Conservation (phyloP, 2,329 filamentous ascomycete genomes). For the Parastagonospora avenae region DNA sequence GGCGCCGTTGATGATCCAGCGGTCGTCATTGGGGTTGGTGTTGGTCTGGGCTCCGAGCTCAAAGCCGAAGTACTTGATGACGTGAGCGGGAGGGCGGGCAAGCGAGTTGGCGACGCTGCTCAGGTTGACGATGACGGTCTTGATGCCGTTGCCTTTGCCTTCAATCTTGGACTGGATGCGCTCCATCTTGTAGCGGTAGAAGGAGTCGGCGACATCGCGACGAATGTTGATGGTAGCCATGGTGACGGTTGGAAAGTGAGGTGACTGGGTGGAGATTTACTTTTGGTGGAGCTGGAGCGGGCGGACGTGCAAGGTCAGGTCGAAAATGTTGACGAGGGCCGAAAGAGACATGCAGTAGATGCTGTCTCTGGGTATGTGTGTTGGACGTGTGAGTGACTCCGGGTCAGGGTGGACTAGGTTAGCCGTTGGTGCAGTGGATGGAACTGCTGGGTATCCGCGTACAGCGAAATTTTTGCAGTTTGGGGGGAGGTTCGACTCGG, state of each 20-base stretch:
- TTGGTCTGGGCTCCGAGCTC: conserved; percentile 99
- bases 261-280: conserved; percentile 39
- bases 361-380: conserved; percentile 32
- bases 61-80: conserved; percentile 99
- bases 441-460: conserved; percentile 90
- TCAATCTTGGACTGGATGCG: conserved; percentile 98
- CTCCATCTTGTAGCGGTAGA: conserved; percentile 99
- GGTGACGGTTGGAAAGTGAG: conserved; percentile 58
- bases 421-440: conserved; percentile 91
- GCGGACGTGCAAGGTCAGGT: conserved; percentile 36
- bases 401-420: conserved; percentile 56
- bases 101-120: conserved; percentile 91
- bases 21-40: conserved; percentile 94
- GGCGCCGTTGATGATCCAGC: conserved; percentile 99
- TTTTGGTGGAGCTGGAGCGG: conserved; percentile 38
- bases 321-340: conserved; percentile 58
- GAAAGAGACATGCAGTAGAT: conserved; percentile 66
- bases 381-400: conserved; percentile 49
- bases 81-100: conserved; percentile 87
- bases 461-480: conserved; percentile 97
- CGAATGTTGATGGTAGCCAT: conserved; percentile 99
- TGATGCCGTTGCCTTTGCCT: conserved; percentile 99
- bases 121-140: conserved; percentile 96
- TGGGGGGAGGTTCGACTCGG: conserved; percentile 90
- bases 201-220: conserved; percentile 93